phyloP scores from a whole-genome alignment of 2,329 filamentous ascomycete genomes.

The Thielaviopsis musarum region DNA sequence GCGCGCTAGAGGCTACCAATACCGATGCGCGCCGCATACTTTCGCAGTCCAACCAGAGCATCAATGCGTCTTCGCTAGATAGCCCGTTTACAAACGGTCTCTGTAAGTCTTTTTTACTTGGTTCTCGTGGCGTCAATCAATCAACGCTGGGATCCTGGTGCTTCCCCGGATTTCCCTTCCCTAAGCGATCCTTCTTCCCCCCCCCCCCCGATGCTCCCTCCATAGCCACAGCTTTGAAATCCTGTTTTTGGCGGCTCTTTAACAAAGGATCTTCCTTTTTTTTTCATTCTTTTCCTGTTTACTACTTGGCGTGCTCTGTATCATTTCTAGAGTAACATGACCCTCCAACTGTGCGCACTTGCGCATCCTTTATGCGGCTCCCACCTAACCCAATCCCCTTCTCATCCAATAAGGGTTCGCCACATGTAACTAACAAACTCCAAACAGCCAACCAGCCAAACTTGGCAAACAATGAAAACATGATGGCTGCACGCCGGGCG shows the following conservation, averaged over 20 bases:
- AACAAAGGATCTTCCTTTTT: neutral
- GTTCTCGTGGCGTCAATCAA: neutral
- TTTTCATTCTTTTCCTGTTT: neutral
- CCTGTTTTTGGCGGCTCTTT: no score
- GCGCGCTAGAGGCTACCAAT: neutral
- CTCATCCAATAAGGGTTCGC: neutral
- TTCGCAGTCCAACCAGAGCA: neutral
- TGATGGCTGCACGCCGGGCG: constrained; percentile 7
- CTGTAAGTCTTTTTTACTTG: neutral
- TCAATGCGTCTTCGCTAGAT: neutral
- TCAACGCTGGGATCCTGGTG: no score
- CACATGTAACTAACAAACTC: neutral
- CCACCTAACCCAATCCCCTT: neutral
- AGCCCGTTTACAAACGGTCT: neutral
- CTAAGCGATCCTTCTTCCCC: no score
- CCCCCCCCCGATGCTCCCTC: no score
- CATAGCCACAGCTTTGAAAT: no score
- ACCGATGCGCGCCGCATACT: neutral
- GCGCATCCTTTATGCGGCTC: no score
- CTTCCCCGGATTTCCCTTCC: no score
- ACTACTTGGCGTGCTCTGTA: no score
- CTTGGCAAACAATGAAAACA: constrained; percentile 6
- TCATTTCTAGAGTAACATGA: no score
- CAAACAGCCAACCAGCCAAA: constrained; percentile 25
- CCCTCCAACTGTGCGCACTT: no score